A percentile compares a stretch with the other conserved stretches of the same genome.
Evolutionary conservation across 805 yeast species (phyloP).

Genomic region (Saccharomycopsis fibuligera): DNA sequence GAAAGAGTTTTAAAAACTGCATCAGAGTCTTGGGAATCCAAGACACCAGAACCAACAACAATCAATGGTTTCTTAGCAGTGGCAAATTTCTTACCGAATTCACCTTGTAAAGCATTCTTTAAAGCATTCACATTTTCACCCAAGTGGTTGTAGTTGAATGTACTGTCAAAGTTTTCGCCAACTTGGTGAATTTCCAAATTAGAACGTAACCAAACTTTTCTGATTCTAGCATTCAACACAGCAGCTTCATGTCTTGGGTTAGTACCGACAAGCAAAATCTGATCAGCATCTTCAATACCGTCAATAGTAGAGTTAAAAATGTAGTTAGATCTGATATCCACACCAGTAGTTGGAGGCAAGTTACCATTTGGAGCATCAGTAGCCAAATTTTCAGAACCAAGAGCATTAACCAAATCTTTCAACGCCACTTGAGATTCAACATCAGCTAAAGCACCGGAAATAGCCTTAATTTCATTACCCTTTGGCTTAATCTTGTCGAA

Average conservation of each 20-base stretch:
- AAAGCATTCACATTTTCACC: conserved; percentile 58
- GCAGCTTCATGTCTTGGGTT: conserved; percentile 91
- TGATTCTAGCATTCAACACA: conserved; percentile 74
- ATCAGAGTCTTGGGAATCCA: conserved; percentile 57
- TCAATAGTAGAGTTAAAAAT: conserved; percentile 72
- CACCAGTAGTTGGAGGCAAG: conserved; percentile 56
- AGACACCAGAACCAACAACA: conserved; percentile 74
- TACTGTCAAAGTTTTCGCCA: conserved; percentile 74
- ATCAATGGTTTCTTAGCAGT: conserved; percentile 69
- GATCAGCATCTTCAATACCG: conserved; percentile 80
- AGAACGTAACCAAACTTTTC: conserved; percentile 72
- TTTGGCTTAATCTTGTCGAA: conserved; percentile 48
- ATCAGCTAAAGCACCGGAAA: conserved; percentile 76
- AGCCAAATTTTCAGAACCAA: conserved; percentile 77
- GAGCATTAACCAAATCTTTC: conserved; percentile 68
- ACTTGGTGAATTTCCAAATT: conserved; percentile 59
- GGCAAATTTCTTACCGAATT: conserved; percentile 59
- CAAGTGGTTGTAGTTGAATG: conserved; percentile 57
- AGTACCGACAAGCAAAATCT: conserved; percentile 72
- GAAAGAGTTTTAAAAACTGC: conserved; percentile 56
- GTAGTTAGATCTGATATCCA: conserved; percentile 72
- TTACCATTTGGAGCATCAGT: conserved; percentile 59
- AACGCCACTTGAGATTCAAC: conserved; percentile 78
- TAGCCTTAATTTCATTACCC: conserved; percentile 70
- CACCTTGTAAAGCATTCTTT: conserved; percentile 55